Conservation (phyloP, 2,329 filamentous ascomycete genomes). For the Harringtonia aguacate region DNA sequence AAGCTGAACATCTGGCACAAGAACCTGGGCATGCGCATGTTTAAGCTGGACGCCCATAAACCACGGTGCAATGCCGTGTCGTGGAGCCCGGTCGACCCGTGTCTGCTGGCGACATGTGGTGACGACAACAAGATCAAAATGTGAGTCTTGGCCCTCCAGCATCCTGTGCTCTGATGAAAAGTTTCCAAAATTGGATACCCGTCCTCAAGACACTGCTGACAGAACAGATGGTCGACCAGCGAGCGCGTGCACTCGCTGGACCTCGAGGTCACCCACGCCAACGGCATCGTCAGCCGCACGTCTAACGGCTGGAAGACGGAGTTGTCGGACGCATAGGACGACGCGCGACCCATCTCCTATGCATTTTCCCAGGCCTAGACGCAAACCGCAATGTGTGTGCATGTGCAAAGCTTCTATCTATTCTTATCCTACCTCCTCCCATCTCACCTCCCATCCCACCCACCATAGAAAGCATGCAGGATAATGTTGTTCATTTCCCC, state of each 20-base stretch:
- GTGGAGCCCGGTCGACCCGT: slow-evolving; percentile 78
- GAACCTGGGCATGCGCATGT: slow-evolving; percentile 64
- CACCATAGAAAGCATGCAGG: too few relatives aligned
- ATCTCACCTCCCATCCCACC: too few relatives aligned
- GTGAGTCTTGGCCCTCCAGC: slow-evolving; percentile 49
- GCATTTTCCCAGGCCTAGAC: too few relatives aligned
- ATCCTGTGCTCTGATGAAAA: background rate
- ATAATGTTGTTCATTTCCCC: too few relatives aligned
- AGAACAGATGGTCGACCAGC: slow-evolving; percentile 14
- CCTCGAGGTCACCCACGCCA: background rate
- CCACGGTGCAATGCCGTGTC: slow-evolving; percentile 75
- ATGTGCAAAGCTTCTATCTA: too few relatives aligned
- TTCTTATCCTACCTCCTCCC: too few relatives aligned
- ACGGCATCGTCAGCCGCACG: slow-evolving; percentile 9
- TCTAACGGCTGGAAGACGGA: slow-evolving; percentile 13
- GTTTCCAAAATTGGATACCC: too few relatives aligned
- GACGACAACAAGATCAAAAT: slow-evolving; percentile 81
- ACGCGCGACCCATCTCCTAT: too few relatives aligned
- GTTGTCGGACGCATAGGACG: background rate
- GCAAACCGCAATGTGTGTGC: too few relatives aligned
- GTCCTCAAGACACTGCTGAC: slow-evolving; percentile 1
- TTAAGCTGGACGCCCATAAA: slow-evolving; percentile 63
- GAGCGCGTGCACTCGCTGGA: slow-evolving; percentile 16
- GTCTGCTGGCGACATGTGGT: slow-evolving; percentile 82
- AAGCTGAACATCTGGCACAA: slow-evolving; percentile 86